Evolutionary conservation across 495 filamentous ascomycete species (phyloP).

Genomic region (Rostrohypoxylon terebratum): DNA sequence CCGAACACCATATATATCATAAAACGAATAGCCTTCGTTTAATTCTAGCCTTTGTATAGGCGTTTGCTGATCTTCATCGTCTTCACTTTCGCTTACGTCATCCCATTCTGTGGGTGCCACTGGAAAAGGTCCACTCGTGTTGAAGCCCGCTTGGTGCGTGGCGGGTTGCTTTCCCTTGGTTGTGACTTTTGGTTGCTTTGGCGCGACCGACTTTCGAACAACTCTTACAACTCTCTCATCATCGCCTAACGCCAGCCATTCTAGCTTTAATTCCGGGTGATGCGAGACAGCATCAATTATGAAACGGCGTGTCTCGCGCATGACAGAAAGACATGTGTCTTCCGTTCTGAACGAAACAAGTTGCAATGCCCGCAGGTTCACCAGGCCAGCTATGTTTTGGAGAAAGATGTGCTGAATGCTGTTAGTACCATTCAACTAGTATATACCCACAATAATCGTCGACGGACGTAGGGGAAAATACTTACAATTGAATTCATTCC

Average conservation of each 20-base stretch:
- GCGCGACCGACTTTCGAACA: constrained; percentile 44
- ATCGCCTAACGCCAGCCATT: constrained; percentile 65
- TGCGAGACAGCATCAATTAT: constrained; percentile 65
- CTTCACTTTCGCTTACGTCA: constrained; percentile 50
- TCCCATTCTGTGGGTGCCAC: constrained; percentile 44
- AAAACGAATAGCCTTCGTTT: constrained; percentile 56
- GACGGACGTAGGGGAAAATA: constrained; percentile 5
- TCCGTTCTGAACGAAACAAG: constrained; percentile 62
- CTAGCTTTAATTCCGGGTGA: constrained; percentile 62
- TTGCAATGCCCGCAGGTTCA: constrained; percentile 64
- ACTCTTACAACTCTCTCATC: constrained; percentile 57
- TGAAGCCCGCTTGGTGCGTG: background rate
- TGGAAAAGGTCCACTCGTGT: constrained; percentile 30
- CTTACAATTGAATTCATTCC: constrained; percentile 64
- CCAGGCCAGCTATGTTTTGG: constrained; percentile 60
- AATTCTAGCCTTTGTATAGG: constrained; percentile 49
- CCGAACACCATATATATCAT: constrained; percentile 59
- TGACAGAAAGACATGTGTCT: constrained; percentile 62
- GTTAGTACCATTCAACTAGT: constrained; percentile 4
- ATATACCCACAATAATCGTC: background rate
- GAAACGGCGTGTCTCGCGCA: constrained; percentile 63
- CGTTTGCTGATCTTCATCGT: constrained; percentile 44
- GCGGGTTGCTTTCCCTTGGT: constrained; percentile 47
- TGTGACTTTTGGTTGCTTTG: constrained; percentile 48
- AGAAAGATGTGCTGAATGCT: constrained; percentile 62